These are phyloP conservation scores for Logfia minima DNA, from an alignment of 129 eudicot genomes.

Conservation along the genomic window DNA sequence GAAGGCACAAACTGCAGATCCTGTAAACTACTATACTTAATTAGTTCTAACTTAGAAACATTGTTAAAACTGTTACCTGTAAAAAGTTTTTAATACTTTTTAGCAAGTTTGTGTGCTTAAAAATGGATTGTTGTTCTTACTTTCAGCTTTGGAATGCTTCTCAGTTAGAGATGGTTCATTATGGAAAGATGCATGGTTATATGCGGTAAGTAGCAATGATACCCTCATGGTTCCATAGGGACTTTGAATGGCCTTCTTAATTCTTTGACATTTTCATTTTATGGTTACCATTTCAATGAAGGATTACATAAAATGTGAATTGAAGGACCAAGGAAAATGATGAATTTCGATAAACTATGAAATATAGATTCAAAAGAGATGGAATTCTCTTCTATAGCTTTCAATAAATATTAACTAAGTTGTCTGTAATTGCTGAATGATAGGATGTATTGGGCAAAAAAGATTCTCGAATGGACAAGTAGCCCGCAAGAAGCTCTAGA, in stretches of 20 bases:
- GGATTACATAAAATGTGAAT: not conserved
- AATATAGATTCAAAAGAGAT: not conserved
- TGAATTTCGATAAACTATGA: not conserved
- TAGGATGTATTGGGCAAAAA: slow-evolving; percentile 99
- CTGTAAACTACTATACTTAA: slow-evolving; percentile 47
- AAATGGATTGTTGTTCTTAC: slow-evolving; percentile 11
- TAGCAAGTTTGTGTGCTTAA: not conserved
- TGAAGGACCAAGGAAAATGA: slow-evolving; percentile 4
- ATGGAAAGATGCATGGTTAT: slow-evolving; percentile 98
- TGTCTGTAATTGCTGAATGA: not conserved
- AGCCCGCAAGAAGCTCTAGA: slow-evolving; percentile 93
- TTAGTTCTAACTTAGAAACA: not conserved
- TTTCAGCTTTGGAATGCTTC: slow-evolving; percentile 99
- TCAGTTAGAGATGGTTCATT: slow-evolving; percentile 90
- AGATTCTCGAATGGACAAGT: slow-evolving; percentile 94
- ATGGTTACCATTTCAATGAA: not conserved
- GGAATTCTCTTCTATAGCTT: not conserved
- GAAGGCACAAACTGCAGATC: slow-evolving; percentile 96
- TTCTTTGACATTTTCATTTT: not conserved
- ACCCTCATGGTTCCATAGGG: not conserved
- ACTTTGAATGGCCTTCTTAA: too few relatives aligned
- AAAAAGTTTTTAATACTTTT: not conserved
- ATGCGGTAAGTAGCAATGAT: slow-evolving; percentile 66
- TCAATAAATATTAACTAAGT: not conserved
- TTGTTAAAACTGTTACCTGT: not conserved